A percentile compares a stretch with the other conserved stretches of the same genome.
phyloP scores from a whole-genome alignment of 2,329 filamentous ascomycete species.

The Lachnellula hyalina region DNA sequence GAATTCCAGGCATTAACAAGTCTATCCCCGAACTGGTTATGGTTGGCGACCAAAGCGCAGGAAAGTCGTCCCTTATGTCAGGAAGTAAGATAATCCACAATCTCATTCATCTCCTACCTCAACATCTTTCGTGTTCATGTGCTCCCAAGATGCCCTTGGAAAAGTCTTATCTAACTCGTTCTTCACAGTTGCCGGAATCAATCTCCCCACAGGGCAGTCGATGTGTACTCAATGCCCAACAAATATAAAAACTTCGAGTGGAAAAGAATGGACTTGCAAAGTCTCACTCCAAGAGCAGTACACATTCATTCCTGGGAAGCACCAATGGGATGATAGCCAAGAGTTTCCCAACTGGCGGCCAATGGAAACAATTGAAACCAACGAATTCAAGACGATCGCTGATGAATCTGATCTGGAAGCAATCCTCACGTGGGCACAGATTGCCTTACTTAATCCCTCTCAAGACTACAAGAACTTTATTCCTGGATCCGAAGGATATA shows the following conservation, averaged over 20 bases:
- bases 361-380: conserved; percentile 35
- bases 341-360: conserved; percentile 61
- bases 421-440: conserved; percentile 67
- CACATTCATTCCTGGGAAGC: conserved; percentile 36
- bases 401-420: conserved; percentile 60
- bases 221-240: conserved; percentile 79
- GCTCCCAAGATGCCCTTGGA: too few relatives aligned
- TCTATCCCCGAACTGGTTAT: conserved; percentile 75
- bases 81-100: too few relatives aligned
- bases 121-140: too few relatives aligned
- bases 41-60: conserved; percentile 78
- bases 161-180: conserved; percentile 37
- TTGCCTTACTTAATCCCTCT: conserved; percentile 68
- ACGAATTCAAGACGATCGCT: conserved; percentile 59
- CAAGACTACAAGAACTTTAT: conserved; percentile 42
- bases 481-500: conserved; percentile 17
- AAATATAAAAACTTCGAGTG: conserved; percentile 61
- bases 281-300: conserved; percentile 65
- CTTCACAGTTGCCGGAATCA: conserved; percentile 62
- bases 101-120: too few relatives aligned
- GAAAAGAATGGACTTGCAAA: conserved; percentile 60
- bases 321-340: conserved; percentile 18
- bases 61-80: conserved; percentile 52
- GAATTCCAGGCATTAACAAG: conserved; percentile 62
- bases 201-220: conserved; percentile 63